Conservation (phyloP, 2,329 filamentous ascomycete species). For the Lachnellula cervina region DNA sequence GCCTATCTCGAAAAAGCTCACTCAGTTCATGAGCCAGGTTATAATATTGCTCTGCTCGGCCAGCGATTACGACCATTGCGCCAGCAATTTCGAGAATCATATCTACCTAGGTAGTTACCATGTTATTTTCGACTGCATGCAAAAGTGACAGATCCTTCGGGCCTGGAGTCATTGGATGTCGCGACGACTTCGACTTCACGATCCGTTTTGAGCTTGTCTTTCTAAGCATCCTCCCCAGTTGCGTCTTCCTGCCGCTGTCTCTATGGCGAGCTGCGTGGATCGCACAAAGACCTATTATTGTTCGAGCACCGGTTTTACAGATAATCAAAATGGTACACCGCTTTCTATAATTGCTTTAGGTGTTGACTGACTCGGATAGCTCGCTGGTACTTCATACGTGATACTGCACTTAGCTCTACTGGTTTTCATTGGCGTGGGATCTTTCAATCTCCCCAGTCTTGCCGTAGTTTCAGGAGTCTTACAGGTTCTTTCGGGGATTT, state of each 20-base stretch:
- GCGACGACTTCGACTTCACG: constrained; percentile 19
- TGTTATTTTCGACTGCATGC: not conserved
- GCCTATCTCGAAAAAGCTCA: no score
- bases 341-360: not conserved
- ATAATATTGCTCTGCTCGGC: no score
- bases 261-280: not conserved
- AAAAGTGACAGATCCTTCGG: constrained; percentile 5
- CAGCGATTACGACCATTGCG: no score
- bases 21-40: no score
- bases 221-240: constrained; percentile 5
- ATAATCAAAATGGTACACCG: not conserved
- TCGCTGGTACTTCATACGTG: not conserved
- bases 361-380: not conserved
- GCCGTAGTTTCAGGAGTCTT: no score
- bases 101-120: no score
- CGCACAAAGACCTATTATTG: not conserved
- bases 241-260: constrained; percentile 4
- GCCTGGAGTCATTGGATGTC: constrained; percentile 9
- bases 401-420: constrained; percentile 1
- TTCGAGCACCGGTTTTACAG: not conserved
- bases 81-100: no score
- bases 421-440: not conserved
- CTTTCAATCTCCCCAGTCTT: no score
- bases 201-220: constrained; percentile 14
- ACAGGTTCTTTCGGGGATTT: no score